These are phyloP conservation scores for Thraustochytrium sp. DNA, from an alignment of 352 stramenopile species.

Conservation along the genomic window DNA sequence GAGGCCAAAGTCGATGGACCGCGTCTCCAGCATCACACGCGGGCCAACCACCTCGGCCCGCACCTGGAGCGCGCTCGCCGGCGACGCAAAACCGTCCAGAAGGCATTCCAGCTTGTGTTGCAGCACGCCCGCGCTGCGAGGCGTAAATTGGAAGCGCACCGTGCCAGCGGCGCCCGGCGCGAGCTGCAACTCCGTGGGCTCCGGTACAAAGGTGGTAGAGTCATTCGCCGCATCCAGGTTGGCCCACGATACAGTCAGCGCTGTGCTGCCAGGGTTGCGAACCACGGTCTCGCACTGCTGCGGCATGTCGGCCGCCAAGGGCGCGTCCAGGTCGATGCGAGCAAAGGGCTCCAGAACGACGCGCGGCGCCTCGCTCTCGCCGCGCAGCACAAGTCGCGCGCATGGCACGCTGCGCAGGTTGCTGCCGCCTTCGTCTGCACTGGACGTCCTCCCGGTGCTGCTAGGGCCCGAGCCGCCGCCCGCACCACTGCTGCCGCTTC, in stretches of 20 bases:
- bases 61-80: neutral
- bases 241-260: neutral
- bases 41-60: neutral
- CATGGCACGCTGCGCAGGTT: neutral
- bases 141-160: neutral
- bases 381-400: neutral
- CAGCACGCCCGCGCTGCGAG: neutral
- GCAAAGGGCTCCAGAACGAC: neutral
- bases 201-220: neutral
- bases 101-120: neutral
- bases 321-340: neutral
- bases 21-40: neutral
- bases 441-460: neutral
- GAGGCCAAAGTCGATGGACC: conserved; percentile 1
- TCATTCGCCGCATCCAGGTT: neutral
- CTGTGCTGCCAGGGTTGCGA: neutral
- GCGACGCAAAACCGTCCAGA: neutral
- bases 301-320: neutral
- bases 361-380: neutral
- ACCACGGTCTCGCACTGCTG: neutral
- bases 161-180: neutral
- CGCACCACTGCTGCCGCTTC: too few species aligned
- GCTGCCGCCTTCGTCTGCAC: neutral
- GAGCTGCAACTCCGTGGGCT: neutral
- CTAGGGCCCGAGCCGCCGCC: too few species aligned